phyloP scores from a whole-genome alignment of 139 green algal genomes.

The Chlorella sp. region DNA sequence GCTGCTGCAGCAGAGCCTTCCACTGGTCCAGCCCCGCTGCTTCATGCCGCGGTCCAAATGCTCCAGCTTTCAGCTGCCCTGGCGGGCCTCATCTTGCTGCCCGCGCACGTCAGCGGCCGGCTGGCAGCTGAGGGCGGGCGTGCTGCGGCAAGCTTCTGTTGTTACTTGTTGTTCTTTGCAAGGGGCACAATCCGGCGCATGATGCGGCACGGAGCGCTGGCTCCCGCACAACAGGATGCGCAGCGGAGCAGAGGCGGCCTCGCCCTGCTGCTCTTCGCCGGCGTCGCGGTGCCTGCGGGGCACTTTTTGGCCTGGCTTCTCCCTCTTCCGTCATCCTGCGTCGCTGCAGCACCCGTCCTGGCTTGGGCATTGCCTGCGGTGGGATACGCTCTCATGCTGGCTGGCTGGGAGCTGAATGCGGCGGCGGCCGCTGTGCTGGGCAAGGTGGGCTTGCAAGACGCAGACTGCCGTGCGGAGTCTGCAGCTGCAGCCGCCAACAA shows the following conservation, averaged over 20 bases:
- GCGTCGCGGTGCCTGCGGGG: slow-evolving; percentile 37
- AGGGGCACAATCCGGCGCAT: slow-evolving; percentile 45
- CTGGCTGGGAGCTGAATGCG: slow-evolving; percentile 44
- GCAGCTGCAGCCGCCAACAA: not conserved
- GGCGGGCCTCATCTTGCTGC: slow-evolving; percentile 12
- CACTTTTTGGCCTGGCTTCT: slow-evolving; percentile 42
- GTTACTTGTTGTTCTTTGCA: slow-evolving; percentile 64
- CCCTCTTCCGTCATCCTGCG: not conserved
- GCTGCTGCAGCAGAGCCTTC: no score
- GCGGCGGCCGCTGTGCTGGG: slow-evolving; percentile 41
- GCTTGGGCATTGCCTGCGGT: slow-evolving; percentile 34
- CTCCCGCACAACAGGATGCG: slow-evolving; percentile 28
- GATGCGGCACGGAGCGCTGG: slow-evolving; percentile 41
- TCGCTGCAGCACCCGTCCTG: not conserved
- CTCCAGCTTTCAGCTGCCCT: no score
- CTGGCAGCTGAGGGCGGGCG: not conserved
- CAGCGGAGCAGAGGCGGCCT: slow-evolving; percentile 34
- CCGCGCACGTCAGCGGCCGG: not conserved
- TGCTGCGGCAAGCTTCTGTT: slow-evolving; percentile 6
- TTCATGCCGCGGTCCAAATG: no score
- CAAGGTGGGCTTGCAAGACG: not conserved
- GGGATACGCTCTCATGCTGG: slow-evolving; percentile 33
- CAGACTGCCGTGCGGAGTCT: not conserved
- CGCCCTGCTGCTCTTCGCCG: slow-evolving; percentile 48
- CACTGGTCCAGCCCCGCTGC: no score